These are phyloP conservation scores for Bauhinia variegata DNA, from an alignment of 306 rosid genomes.

Conservation along the genomic window DNA sequence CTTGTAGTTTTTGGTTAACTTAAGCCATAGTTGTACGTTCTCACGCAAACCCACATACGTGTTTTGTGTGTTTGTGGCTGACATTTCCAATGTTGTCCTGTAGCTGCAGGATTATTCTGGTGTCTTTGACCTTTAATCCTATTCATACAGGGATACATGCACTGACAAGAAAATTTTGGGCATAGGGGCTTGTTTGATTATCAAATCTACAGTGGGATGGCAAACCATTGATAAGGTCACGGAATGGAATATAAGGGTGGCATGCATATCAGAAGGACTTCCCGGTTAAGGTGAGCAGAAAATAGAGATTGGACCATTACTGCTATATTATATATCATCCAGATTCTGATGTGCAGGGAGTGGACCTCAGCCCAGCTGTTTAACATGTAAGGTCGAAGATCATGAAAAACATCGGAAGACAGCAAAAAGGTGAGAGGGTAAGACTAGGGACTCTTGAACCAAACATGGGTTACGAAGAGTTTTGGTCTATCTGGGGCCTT, in stretches of 20 bases:
- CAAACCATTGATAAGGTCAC: conserved; percentile 41
- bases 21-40: conserved; percentile 13
- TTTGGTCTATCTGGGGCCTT: not conserved
- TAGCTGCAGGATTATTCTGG: conserved; percentile 38
- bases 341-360: conserved; percentile 32
- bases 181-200: not conserved
- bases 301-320: conserved; percentile 35
- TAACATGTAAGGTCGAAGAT: not conserved
- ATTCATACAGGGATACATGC: too few species aligned
- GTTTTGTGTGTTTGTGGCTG: conserved; percentile 45
- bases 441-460: conserved; percentile 41
- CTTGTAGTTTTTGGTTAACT: conserved; percentile 12
- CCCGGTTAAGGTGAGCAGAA: conserved; percentile 35
- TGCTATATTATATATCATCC: conserved; percentile 32
- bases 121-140: conserved; percentile 50
- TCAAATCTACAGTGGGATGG: conserved; percentile 29
- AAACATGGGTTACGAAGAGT: not conserved
- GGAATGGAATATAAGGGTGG: conserved; percentile 42
- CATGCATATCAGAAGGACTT: conserved; percentile 22
- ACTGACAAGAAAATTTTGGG: conserved; percentile 41
- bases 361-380: conserved; percentile 33
- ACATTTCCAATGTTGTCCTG: conserved; percentile 46
- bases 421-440: conserved; percentile 23
- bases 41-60: conserved; percentile 27
- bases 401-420: not conserved